phyloP scores from a whole-genome alignment of 257 asterid genomes.

The Rauvolfia tetraphylla region DNA sequence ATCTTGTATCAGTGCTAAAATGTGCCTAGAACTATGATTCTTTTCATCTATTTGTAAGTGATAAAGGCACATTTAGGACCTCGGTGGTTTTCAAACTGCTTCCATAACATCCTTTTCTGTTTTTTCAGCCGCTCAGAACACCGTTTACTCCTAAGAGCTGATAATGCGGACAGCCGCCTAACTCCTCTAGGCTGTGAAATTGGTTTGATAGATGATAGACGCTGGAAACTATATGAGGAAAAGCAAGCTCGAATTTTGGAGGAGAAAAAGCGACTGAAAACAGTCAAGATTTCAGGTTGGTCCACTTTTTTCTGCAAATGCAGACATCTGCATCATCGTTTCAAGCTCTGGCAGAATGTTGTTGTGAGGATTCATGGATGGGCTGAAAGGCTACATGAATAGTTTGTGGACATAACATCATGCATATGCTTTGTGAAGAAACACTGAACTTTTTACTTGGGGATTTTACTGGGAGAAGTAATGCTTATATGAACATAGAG shows the following conservation, averaged over 20 bases:
- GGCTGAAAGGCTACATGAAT: not conserved
- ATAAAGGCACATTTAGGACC: not conserved
- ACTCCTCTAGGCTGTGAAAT: slow-evolving; percentile 91
- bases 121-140: slow-evolving; percentile 86
- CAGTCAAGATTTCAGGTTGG: slow-evolving; percentile 69
- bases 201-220: slow-evolving; percentile 76
- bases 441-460: not conserved
- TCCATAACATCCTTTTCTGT: not conserved
- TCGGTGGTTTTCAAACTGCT: slow-evolving; percentile 8
- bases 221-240: slow-evolving; percentile 77
- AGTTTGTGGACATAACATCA: not conserved
- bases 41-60: slow-evolving; percentile 2
- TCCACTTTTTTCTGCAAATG: not conserved
- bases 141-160: slow-evolving; percentile 88
- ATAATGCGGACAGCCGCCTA: slow-evolving; percentile 97
- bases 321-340: not conserved
- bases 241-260: slow-evolving; percentile 76
- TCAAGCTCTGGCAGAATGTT: not conserved
- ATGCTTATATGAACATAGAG: not conserved
- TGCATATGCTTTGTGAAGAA: not conserved
- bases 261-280: slow-evolving; percentile 81
- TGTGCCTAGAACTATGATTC: not conserved
- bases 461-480: not conserved
- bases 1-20: not conserved
- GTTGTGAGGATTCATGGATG: not conserved